Percentiles rank a stretch among this genome's conserved stretches.
Evolutionary conservation across 805 yeast species (phyloP).

Genomic region (Candida golubevii): DNA sequence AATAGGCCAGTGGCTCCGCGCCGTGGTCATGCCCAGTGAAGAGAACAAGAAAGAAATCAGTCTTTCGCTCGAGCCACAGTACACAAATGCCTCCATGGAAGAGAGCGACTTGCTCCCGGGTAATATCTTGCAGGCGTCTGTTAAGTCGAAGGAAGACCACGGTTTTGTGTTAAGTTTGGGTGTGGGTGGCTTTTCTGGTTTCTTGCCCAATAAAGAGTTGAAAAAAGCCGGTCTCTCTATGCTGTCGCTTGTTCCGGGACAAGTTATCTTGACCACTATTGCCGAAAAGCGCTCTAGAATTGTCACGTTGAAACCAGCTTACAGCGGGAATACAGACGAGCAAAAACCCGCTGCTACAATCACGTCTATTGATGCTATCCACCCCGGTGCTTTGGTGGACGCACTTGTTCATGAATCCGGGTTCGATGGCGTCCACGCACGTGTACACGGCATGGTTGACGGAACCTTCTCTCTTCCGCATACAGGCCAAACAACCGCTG

Average conservation of each 20-base stretch:
- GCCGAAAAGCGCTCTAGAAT: conserved; percentile 48
- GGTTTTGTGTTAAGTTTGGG: conserved; percentile 81
- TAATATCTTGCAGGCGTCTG: conserved; percentile 67
- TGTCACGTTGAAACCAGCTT: conserved; percentile 49
- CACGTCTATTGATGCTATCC: conserved; percentile 71
- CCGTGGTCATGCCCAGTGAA: conserved; percentile 60
- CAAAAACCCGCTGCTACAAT: conserved; percentile 46
- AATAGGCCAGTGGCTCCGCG: conserved; percentile 85
- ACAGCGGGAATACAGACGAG: conserved; percentile 44
- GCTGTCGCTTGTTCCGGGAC: conserved; percentile 50
- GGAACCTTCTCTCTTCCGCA: conserved; percentile 72
- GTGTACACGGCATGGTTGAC: conserved; percentile 68
- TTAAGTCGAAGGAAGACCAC: conserved; percentile 84
- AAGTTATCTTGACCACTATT: conserved; percentile 58
- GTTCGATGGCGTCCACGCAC: conserved; percentile 63
- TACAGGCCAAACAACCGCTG: conserved; percentile 42
- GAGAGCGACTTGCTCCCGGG: conserved; percentile 64
- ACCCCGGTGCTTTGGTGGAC: conserved; percentile 82
- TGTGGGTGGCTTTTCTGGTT: conserved; percentile 53
- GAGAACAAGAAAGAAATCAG: conserved; percentile 58
- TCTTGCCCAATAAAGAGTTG: conserved; percentile 69
- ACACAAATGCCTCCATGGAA: conserved; percentile 57
- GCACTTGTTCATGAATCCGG: conserved; percentile 60
- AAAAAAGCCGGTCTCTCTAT: conserved; percentile 32
- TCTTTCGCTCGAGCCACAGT: conserved; percentile 68